Evolutionary conservation across 306 rosid genomes (phyloP).

Genomic region (Pterocarpus santalinus): DNA sequence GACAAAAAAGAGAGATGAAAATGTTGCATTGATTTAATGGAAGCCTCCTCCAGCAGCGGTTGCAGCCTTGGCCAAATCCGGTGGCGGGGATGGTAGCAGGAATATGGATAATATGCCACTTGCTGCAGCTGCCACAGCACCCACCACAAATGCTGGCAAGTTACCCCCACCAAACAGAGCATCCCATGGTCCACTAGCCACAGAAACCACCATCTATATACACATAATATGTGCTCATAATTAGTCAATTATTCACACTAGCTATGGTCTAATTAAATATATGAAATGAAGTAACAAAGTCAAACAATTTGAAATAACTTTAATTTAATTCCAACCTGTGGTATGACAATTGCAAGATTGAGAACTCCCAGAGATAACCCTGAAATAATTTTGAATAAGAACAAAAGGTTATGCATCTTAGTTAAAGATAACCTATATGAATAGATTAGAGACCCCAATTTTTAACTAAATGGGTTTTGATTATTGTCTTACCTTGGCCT

Average conservation of each 20-base stretch:
- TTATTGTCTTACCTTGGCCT: slow-evolving; percentile 76
- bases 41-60: slow-evolving; percentile 44
- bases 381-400: slow-evolving; percentile 42
- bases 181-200: slow-evolving; percentile 81
- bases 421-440: not conserved
- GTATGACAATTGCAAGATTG: slow-evolving; percentile 77
- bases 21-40: slow-evolving; percentile 51
- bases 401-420: slow-evolving; percentile 23
- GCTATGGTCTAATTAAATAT: not conserved
- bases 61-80: slow-evolving; percentile 55
- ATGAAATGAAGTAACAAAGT: not conserved
- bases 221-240: not conserved
- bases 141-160: slow-evolving; percentile 87
- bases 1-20: slow-evolving; percentile 7
- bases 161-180: slow-evolving; percentile 83
- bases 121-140: slow-evolving; percentile 63
- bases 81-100: slow-evolving; percentile 77
- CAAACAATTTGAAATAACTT: not conserved
- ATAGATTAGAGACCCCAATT: not conserved
- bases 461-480: not conserved
- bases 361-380: slow-evolving; percentile 87
- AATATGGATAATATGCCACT: slow-evolving; percentile 71
- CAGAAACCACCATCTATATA: slow-evolving; percentile 75
- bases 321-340: slow-evolving; percentile 61
- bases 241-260: not conserved